A percentile compares a stretch with the other conserved stretches of the same genome.
Conservation (phyloP, 1,284 basidiomycete genomes). For the Testicularia cyperi region DNA sequence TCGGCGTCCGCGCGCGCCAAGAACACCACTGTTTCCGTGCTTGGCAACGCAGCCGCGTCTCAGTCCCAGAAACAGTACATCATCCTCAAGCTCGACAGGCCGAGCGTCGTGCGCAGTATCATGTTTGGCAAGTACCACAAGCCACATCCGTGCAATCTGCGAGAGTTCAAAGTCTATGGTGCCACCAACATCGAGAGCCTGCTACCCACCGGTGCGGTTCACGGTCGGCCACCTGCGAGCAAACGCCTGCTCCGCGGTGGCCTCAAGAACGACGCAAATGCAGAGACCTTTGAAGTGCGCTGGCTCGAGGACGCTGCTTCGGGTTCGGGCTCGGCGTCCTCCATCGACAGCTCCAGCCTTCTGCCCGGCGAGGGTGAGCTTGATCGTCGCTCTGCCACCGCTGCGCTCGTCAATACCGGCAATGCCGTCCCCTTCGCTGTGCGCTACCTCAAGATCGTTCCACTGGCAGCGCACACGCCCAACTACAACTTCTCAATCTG, state of each 20-base stretch:
- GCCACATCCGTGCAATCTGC: slow-evolving; percentile 60
- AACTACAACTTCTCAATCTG: slow-evolving; percentile 60
- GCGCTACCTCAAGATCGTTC: slow-evolving; percentile 58
- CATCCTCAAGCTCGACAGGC: slow-evolving; percentile 53
- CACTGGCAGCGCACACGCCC: slow-evolving; percentile 53
- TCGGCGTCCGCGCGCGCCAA: slow-evolving; percentile 5
- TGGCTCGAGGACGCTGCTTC: slow-evolving; percentile 37
- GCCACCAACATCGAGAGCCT: slow-evolving; percentile 43
- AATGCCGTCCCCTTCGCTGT: slow-evolving; percentile 42
- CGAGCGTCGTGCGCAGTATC: slow-evolving; percentile 49
- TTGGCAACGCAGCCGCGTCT: not conserved
- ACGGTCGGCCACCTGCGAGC: slow-evolving; percentile 26
- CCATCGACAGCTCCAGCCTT: slow-evolving; percentile 18
- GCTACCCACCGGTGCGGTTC: slow-evolving; percentile 17
- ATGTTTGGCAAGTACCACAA: slow-evolving; percentile 60
- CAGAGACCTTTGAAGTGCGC: slow-evolving; percentile 48
- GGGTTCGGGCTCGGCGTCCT: slow-evolving; percentile 25
- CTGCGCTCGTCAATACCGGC: slow-evolving; percentile 26
- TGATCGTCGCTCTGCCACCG: slow-evolving; percentile 25
- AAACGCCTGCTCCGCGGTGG: slow-evolving; percentile 49
- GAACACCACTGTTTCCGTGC: slow-evolving; percentile 2
- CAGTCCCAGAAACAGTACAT: slow-evolving; percentile 55
- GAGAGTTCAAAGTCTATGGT: slow-evolving; percentile 59
- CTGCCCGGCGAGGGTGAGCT: slow-evolving; percentile 27
- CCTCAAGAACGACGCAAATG: slow-evolving; percentile 55